phyloP scores from a whole-genome alignment of 2,329 filamentous ascomycete species.

The Aureobasidium mangrovei region DNA sequence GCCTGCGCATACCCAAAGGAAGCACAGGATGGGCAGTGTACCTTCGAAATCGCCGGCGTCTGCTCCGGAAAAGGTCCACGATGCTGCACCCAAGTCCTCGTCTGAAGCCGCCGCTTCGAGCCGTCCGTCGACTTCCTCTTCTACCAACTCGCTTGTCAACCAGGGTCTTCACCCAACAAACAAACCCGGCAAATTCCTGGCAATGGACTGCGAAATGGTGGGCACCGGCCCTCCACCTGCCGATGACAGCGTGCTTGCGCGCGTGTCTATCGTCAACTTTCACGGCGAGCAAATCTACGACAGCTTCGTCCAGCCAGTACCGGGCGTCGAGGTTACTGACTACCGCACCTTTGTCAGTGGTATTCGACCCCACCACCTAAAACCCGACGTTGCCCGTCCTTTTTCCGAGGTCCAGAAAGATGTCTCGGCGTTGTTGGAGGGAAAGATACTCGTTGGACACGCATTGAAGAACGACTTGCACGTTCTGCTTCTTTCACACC shows the following conservation, averaged over 20 bases:
- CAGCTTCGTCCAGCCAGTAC: constrained; percentile 66
- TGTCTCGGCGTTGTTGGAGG: constrained; percentile 59
- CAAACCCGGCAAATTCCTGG: constrained; percentile 79
- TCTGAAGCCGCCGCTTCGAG: constrained; percentile 56
- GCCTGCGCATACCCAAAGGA: constrained; percentile 14
- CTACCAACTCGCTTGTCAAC: constrained; percentile 35
- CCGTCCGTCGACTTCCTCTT: constrained; percentile 34
- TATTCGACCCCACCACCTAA: constrained; percentile 65
- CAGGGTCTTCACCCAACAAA: constrained; percentile 42
- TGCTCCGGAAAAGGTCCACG: constrained; percentile 47
- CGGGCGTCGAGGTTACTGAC: constrained; percentile 65
- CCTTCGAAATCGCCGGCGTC: constrained; percentile 28
- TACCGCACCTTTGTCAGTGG: constrained; percentile 86
- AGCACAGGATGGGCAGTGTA: constrained; percentile 43
- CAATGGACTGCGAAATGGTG: constrained; percentile 98
- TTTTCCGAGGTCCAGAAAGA: constrained; percentile 71
- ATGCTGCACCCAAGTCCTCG: constrained; percentile 52
- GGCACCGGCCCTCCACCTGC: constrained; percentile 60
- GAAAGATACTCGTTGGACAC: constrained; percentile 71
- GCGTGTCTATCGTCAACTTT: constrained; percentile 87
- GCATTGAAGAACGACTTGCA: constrained; percentile 69
- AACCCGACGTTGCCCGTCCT: constrained; percentile 33
- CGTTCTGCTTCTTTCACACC: constrained; percentile 69
- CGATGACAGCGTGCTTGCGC: constrained; percentile 67
- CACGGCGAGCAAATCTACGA: constrained; percentile 91